Evolutionary conservation across 768 basidiomycete genomes (phyloP), one percentile per base, ranked within the genome.

Genomic region (Phylloporus sp.): DNA sequence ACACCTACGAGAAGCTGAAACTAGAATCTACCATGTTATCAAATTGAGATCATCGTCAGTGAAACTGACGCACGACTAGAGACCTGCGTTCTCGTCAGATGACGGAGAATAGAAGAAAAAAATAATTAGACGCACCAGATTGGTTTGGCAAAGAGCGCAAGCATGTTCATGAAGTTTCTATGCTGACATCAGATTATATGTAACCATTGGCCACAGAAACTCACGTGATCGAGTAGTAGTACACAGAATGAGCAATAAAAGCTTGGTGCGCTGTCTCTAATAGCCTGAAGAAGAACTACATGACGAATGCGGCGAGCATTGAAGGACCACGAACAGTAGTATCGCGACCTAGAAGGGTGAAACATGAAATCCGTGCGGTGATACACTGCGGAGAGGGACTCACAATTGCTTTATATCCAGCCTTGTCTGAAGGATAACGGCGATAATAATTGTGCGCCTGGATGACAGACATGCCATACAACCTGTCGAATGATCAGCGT

Each of bases 361-460:
- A 29, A 35, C 3, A 37, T 32, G 29, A 38, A 22, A 20, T 10
- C 18, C 15, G 9, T 6, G 29, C 20, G 14, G 49, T 6, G 18
- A 39, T 40, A 32, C 18, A 22, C 20, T 18, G 4, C 20, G n/a
- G 18, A 29, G 32, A 29, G 34, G 35, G 45, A 70, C 80, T 61
- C 56, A 83, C 82, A 48, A 76, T 53, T 41, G 60, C 45, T 60
- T 80, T 83, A 58, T 79, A 78, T 20, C 70, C 57, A 14, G 55
- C 24, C 45, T 71, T 74, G 63, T 85, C 83, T 27, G 68, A 67
- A 47, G 75, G 75, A 64, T 78, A 84, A 38, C 71, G 69, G 49
- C 65, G 63, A 59, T 78, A 79, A 53, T 84, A 85, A 23, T 69
- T 67, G 60, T 74, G 76, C 7, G 73, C 65, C 60, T 84, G 82